Evolutionary conservation across 2,329 filamentous ascomycete species (phyloP), one percentile per base, ranked within the genome.

Genomic region (Botrytis elliptica): DNA sequence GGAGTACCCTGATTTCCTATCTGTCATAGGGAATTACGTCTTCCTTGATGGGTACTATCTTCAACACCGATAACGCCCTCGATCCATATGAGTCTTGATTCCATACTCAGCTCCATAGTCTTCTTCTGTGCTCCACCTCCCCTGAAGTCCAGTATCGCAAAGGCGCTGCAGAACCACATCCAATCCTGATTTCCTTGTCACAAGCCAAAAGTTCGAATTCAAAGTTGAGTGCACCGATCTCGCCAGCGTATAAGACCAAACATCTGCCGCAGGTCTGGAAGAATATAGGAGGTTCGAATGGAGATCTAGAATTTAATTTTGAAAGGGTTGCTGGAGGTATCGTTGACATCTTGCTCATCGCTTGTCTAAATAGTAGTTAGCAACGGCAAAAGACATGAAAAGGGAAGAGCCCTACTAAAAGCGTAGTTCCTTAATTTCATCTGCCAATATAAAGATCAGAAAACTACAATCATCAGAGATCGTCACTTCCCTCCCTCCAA

Each of bases 1-100:
- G 20, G 12, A 38, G 3, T 6, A 38, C 20, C 18, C 7, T 22
- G 22, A 29, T 9, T 1, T n/a, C 22, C 6, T 36, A 12, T 40
- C 4, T 6, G 14, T 16, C 25, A 40, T 5, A 6, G 25, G 3
- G 2, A 40, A 40, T 29, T 0, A 2, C 5, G 1, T 55, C n/a
- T 36, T 7, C 7, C 9, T 20, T 3, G 20, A 52, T 22, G 16
- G 3, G 46, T 14, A 10, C 5, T 20, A 22, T 4, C 18, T 40
- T 55, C 33, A 36, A 55, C 3, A 10, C 36, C 7, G 8, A 38
- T 10, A 14, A 40, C 25, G 14, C 25, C 25, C 8, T 14, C 1
- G 0, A 1, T 40, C 36, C 16, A 12, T 40, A 22, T 8, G 6
- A 5, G 20, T 40, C 36, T 9, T 4, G 12, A 25, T 12, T 65